Base-by-base conservation (phyloP, 257 asterid species). In the Solanum acaule region DNA sequence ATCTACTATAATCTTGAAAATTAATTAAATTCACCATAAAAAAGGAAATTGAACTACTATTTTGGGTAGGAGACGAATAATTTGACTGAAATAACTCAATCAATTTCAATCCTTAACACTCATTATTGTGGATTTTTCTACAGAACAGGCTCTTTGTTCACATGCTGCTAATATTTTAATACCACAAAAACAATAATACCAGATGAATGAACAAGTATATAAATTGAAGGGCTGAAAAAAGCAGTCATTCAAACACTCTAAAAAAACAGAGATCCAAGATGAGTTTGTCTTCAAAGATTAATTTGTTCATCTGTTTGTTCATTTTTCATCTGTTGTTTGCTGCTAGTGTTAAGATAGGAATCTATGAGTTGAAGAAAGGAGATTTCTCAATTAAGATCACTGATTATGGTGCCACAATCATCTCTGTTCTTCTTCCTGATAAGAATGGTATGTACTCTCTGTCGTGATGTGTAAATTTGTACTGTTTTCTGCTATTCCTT, bases 351-450 rank as follows among this genome's bases (percentile, higher is more conserved):
- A 56, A 86, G 67, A 42, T 86, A 20, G 71, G 83, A 18, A 70
- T 86, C 10, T 71, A 86, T 86, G 88, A 71, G 88, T n/a, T 86
- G 4, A 86, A 92, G 91, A 91, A 83, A 46, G 96, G 93, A 37
- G 92, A 93, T 89, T 94, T 95, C 91, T 86, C 91, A 35, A 31
- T 96, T 5, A 95, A 93, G 87, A 91, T 96, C 68, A 94, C 98
- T 0, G 92, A 96, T 82, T 95, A 88, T 87, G 99, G 99, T 59
- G 98, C 99, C 52, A 92, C 95, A 83, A 90, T 96, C 88, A 90
- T 93, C 13, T 96, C 98, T 15, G 94, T 95, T 72, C 42, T 94
- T 89, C 92, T 96, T 79, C 99, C 99, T 22, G 98, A 96, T 91
- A 93, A 93, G 84, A 75, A 95, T 44, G 99, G 98, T 96, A 14